phyloP scores from a whole-genome alignment of 768 basidiomycete species.

The Lactarius sp. region DNA sequence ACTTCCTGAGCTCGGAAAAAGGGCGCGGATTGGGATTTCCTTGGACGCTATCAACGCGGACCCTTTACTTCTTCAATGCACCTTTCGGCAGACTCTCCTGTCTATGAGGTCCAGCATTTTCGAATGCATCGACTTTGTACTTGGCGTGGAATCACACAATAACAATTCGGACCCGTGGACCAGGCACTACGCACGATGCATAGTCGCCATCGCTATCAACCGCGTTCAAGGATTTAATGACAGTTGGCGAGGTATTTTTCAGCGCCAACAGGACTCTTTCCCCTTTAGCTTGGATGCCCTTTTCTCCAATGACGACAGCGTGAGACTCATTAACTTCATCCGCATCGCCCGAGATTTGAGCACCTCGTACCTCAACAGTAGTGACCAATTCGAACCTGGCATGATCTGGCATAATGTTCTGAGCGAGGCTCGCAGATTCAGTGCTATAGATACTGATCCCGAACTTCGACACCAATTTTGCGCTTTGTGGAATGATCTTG shows the following conservation, averaged over 20 bases:
- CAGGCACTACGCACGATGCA: conserved; percentile 5
- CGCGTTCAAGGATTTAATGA: not conserved
- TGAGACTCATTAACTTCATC: conserved; percentile 4
- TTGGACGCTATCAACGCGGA: not conserved
- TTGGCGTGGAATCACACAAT: not conserved
- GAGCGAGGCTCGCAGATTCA: not conserved
- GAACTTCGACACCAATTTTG: not conserved
- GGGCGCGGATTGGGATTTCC: not conserved
- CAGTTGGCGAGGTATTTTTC: not conserved
- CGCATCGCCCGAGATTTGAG: not conserved
- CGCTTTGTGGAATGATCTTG: conserved; percentile 7
- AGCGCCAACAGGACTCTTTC: not conserved
- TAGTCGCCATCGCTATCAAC: conserved; percentile 9
- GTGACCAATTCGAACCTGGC: not conserved
- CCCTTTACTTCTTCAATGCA: too few relatives aligned
- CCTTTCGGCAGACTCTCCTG: not conserved
- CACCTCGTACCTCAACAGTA: not conserved
- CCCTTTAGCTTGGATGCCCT: not conserved
- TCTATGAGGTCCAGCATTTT: not conserved
- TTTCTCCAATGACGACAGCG: not conserved
- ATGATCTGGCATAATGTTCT: conserved; percentile 1
- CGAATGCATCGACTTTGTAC: conserved; percentile 8
- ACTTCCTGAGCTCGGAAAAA: not conserved
- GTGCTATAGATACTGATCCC: not conserved
- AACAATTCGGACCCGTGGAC: not conserved